phyloP scores from a whole-genome alignment of 129 eudicot genomes.

The Arctium lappa region DNA sequence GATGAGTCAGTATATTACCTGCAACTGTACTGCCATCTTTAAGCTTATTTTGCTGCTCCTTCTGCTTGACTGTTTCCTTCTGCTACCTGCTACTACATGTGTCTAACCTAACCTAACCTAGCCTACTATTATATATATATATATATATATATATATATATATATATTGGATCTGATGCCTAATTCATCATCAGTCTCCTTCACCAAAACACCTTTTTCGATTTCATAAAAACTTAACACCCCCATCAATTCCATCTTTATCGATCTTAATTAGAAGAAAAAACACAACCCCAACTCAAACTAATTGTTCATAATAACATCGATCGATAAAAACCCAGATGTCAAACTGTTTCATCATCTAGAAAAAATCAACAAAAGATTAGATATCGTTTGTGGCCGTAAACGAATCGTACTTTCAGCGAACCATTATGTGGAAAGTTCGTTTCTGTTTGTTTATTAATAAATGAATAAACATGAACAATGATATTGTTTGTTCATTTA shows the following conservation, averaged over 20 bases:
- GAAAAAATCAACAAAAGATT: not conserved
- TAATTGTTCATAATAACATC: not conserved
- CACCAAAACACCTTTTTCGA: not conserved
- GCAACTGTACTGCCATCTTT: not conserved
- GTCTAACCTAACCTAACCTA: not conserved
- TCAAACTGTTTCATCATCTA: not conserved
- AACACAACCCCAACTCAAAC: not conserved
- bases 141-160: too few species aligned
- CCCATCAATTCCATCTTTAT: not conserved
- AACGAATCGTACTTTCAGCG: too few species aligned
- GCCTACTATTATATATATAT: not conserved
- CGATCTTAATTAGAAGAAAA: not conserved
- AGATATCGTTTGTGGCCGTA: too few species aligned
- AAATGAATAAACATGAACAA: too few species aligned
- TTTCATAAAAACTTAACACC: not conserved
- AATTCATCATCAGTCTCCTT: not conserved
- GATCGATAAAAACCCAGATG: not conserved
- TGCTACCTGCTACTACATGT: not conserved
- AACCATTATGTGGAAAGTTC: too few species aligned
- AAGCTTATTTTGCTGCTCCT: not conserved
- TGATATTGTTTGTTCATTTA: too few species aligned
- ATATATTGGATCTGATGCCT: not conserved
- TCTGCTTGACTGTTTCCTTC: not conserved
- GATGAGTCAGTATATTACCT: not conserved
- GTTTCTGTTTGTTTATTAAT: too few species aligned